These are phyloP conservation scores for Tylopilus cervinicoccineus DNA, from an alignment of 768 basidiomycete species.

Conservation along the genomic window DNA sequence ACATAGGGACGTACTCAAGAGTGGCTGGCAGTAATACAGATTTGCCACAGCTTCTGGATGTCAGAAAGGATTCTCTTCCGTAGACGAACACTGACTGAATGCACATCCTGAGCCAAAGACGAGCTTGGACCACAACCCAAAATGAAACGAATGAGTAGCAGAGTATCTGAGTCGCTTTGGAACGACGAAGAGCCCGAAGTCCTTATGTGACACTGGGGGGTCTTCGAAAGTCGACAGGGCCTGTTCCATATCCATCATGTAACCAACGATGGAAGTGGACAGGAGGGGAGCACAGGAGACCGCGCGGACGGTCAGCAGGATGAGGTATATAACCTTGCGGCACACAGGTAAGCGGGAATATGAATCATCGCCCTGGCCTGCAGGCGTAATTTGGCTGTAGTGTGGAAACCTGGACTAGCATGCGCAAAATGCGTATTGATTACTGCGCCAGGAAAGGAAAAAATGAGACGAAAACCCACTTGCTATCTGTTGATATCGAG, in stretches of 20 bases:
- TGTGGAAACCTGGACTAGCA: neutral
- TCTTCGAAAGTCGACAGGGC: slow-evolving; percentile 1
- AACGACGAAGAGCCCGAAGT: slow-evolving; percentile 12
- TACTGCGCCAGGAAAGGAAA: neutral
- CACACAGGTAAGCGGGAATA: slow-evolving; percentile 1
- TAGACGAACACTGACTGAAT: slow-evolving; percentile 12
- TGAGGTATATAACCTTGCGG: slow-evolving; percentile 11
- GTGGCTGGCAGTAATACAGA: slow-evolving; percentile 77
- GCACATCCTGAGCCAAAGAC: slow-evolving; percentile 17
- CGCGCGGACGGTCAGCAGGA: neutral
- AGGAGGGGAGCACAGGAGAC: slow-evolving; percentile 1
- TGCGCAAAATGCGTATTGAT: neutral
- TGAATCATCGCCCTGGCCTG: slow-evolving; percentile 17
- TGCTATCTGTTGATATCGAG: neutral
- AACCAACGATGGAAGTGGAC: slow-evolving; percentile 4
- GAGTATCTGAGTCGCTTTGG: slow-evolving; percentile 15
- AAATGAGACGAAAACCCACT: neutral
- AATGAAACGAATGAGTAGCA: slow-evolving; percentile 3
- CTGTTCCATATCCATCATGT: slow-evolving; percentile 16
- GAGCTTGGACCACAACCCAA: slow-evolving; percentile 14
- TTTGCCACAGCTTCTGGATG: slow-evolving; percentile 46
- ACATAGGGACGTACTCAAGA: slow-evolving; percentile 50
- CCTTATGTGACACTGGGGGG: slow-evolving; percentile 1
- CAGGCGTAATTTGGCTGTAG: neutral
- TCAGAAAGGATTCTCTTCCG: neutral